Evolutionary conservation across 2,329 filamentous ascomycete genomes (phyloP).

Genomic region (Penicillium fuscoglaucum): DNA sequence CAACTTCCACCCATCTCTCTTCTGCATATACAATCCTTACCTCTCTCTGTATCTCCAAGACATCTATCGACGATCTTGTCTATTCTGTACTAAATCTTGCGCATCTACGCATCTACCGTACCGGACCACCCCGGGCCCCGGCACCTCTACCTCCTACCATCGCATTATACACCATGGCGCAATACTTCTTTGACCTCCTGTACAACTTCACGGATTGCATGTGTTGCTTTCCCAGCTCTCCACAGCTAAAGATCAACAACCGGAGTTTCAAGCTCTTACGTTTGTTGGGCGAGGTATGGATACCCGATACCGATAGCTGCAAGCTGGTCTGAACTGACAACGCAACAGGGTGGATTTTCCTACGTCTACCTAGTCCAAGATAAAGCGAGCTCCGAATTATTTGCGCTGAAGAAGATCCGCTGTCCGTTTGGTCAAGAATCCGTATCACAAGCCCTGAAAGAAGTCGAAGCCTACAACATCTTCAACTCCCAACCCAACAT

Average conservation of each 20-base stretch:
- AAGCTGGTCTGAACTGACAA: slow-evolving; percentile 11
- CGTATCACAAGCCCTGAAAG: slow-evolving; percentile 89
- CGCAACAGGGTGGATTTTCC: slow-evolving; percentile 81
- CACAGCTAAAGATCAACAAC: slow-evolving; percentile 91
- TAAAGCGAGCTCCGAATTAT: slow-evolving; percentile 75
- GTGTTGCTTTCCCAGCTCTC: slow-evolving; percentile 92
- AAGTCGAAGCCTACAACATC: slow-evolving; percentile 93
- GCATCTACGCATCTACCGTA: neutral
- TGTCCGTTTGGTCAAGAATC: slow-evolving; percentile 98
- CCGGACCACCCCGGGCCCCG: neutral
- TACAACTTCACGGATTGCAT: slow-evolving; percentile 94
- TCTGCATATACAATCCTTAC: slow-evolving; percentile 11
- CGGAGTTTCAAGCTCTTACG: slow-evolving; percentile 95
- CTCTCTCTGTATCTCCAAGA: slow-evolving; percentile 6
- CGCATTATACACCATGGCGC: slow-evolving; percentile 60
- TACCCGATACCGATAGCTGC: slow-evolving; percentile 1
- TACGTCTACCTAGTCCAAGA: slow-evolving; percentile 99
- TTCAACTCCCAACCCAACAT: slow-evolving; percentile 83
- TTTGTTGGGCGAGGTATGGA: slow-evolving; percentile 79
- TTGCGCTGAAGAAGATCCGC: slow-evolving; percentile 97
- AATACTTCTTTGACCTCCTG: slow-evolving; percentile 82
- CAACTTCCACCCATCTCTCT: slow-evolving; percentile 3
- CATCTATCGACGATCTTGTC: slow-evolving; percentile 3
- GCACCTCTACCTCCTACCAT: neutral
- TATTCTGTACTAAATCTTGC: neutral